Conservation (phyloP, 2,329 filamentous ascomycete genomes). For the Alternaria triticina region DNA sequence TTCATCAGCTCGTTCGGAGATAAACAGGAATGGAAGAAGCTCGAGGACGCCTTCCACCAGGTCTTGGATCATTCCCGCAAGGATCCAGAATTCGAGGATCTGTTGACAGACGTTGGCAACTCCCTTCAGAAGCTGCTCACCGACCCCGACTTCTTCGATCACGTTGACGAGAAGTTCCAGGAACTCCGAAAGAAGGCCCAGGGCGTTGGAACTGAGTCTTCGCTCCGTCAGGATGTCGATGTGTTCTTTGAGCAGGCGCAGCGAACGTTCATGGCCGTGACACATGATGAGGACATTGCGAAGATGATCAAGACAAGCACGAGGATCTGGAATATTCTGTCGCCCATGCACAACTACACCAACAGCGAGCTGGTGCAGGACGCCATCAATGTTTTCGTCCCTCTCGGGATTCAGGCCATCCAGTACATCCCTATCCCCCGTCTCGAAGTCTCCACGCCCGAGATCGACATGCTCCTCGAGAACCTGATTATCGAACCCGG, state of each 20-base stretch:
- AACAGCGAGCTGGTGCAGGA: conserved; percentile 79
- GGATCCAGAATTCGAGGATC: conserved; percentile 81
- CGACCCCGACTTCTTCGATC: conserved; percentile 84
- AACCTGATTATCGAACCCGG: conserved; percentile 92
- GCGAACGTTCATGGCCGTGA: conserved; percentile 70
- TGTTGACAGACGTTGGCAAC: conserved; percentile 75
- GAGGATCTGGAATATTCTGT: conserved; percentile 74
- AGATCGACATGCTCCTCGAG: conserved; percentile 84
- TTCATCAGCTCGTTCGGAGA: conserved; percentile 83
- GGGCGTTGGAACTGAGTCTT: conserved; percentile 68
- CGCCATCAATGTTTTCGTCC: conserved; percentile 79
- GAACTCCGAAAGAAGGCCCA: conserved; percentile 64
- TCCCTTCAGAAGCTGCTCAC: conserved; percentile 81
- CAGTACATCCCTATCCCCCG: conserved; percentile 91
- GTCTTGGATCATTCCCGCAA: conserved; percentile 76
- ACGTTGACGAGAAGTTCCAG: conserved; percentile 70
- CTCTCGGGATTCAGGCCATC: conserved; percentile 75
- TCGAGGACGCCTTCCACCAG: conserved; percentile 71
- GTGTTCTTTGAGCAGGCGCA: conserved; percentile 72
- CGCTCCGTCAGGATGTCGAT: conserved; percentile 75
- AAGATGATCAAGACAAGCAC: conserved; percentile 70
- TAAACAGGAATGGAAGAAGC: conserved; percentile 73
- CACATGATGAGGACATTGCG: conserved; percentile 74
- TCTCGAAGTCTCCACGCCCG: conserved; percentile 83
- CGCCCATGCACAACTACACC: conserved; percentile 66